Conservation (phyloP, 2,329 filamentous ascomycete genomes). For the Ceratocystis ficicola region DNA sequence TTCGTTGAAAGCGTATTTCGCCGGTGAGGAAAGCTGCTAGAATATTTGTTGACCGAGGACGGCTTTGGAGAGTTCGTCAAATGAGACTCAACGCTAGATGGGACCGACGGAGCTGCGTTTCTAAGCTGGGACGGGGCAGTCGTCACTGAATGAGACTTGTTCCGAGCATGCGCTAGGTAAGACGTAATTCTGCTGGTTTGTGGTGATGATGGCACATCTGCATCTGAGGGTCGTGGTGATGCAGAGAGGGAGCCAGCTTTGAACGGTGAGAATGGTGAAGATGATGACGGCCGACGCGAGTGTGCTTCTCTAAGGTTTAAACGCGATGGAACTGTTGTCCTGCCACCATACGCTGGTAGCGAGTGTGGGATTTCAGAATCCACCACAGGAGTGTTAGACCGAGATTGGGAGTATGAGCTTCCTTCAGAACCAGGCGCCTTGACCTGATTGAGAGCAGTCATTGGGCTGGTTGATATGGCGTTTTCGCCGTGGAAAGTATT, state of each 20-base stretch:
- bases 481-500: constrained; percentile 81
- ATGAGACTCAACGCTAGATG: constrained; percentile 43
- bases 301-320: constrained; percentile 16
- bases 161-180: constrained; percentile 15
- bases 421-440: constrained; percentile 49
- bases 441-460: constrained; percentile 66
- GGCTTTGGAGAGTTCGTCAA: constrained; percentile 68
- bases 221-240: constrained; percentile 51
- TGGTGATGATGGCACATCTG: constrained; percentile 42
- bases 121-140: constrained; percentile 22
- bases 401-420: constrained; percentile 45
- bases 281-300: constrained; percentile 61
- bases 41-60: constrained; percentile 67
- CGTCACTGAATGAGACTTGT: constrained; percentile 20
- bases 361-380: constrained; percentile 40
- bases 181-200: constrained; percentile 28
- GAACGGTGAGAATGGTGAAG: constrained; percentile 86
- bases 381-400: constrained; percentile 27
- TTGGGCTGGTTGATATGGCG: constrained; percentile 67
- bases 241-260: constrained; percentile 92
- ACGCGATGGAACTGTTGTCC: constrained; percentile 13
- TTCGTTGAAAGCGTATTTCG: constrained; percentile 66
- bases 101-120: constrained; percentile 32
- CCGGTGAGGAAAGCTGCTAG: constrained; percentile 86
- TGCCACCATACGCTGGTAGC: constrained; percentile 33